Evolutionary conservation across 2,329 filamentous ascomycete genomes (phyloP), one percentile per base, ranked within the genome.

Genomic region (Pyricularia grisea): DNA sequence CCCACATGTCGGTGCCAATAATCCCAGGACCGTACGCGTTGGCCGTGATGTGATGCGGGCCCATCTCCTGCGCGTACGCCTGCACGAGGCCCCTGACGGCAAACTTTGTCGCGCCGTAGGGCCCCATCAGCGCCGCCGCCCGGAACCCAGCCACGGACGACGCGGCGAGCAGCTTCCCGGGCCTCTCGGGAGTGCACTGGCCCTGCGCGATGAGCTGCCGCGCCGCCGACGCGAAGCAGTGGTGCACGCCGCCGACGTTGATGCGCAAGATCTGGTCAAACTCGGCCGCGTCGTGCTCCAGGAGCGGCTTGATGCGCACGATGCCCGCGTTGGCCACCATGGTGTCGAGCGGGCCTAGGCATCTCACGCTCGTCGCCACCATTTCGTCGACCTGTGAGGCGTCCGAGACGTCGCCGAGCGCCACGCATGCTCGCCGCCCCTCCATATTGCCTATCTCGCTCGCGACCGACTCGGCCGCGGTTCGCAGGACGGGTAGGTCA

Each of bases 21-120:
- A 91, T 89, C 0, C 89, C 89, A 0, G 89, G 89, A 0, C 87
- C 88, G 73, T 90, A 91, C 0, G 85, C 84, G 72, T 91, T 91
- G 25, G 85, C 88, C 0, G 86, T 90, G 75, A 92, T 91, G 70
- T 86, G 81, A 74, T 91, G 83, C 65, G 78, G 76, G 0, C 88
- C 88, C 77, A 90, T 81, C 71, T 90, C 88, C 82, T 89, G 87
- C 0, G 89, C 88, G 71, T 89, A 89, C 0, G 83, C 85, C 75
- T 91, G 88, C 0, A 86, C 89, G 67, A 92, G 78, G 0, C 88
- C 88, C 4, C 89, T 81, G 1, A 92, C 88, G 0, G 89, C 90
- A 79, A 83, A 90, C 74, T 92, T 92, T 20, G 83, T 83, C 3
- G 88, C 85, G 25, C 81, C 85, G 78, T 92, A 92, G 74, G 89